Evolutionary conservation across 441 rosid genomes (phyloP).

Genomic region (Erodium moschatum): DNA sequence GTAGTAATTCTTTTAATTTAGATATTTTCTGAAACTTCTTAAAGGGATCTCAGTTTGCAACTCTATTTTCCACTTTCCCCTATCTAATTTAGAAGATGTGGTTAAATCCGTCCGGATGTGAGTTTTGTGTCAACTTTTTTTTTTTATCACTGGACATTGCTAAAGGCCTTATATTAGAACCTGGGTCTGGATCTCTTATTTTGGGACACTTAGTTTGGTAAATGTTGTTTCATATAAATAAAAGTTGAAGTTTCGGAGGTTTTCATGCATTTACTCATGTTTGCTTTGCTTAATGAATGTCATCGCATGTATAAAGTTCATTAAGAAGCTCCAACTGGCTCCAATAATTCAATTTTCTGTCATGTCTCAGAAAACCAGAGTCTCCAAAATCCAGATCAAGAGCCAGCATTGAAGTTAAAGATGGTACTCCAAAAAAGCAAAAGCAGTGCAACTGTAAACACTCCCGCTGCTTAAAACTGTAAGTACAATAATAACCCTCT

Average conservation of each 20-base stretch:
- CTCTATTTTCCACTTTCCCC: background rate
- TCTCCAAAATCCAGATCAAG: slow-evolving; percentile 76
- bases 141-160: background rate
- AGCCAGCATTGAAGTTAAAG: slow-evolving; percentile 58
- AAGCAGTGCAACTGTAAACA: slow-evolving; percentile 96
- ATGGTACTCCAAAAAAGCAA: slow-evolving; percentile 88
- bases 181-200: background rate
- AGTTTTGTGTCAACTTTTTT: background rate
- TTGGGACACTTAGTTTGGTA: background rate
- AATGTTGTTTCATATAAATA: background rate
- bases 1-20: background rate
- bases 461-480: slow-evolving; percentile 95
- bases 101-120: background rate
- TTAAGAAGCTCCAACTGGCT: background rate
- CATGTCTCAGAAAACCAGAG: slow-evolving; percentile 56
- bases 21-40: background rate
- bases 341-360: background rate
- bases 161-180: background rate
- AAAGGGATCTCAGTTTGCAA: background rate
- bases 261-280: background rate
- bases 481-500: slow-evolving; percentile 20
- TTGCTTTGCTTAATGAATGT: background rate
- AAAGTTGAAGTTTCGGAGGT: background rate
- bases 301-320: background rate
- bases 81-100: background rate